A percentile compares a stretch with the other conserved stretches of the same genome.
phyloP scores from a whole-genome alignment of 345 rosid genomes.

The Noccaea caerulescens region DNA sequence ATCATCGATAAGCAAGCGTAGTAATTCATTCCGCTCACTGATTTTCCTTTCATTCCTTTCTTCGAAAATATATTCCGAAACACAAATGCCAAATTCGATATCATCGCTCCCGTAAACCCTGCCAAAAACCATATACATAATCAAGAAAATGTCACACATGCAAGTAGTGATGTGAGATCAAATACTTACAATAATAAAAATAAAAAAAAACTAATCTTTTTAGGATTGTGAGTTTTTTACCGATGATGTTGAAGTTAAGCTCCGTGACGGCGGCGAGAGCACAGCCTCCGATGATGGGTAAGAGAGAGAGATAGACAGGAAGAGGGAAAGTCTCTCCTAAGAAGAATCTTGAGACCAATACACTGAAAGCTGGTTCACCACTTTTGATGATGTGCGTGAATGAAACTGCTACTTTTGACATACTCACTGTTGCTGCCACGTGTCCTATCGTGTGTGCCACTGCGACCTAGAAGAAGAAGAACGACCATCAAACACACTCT shows the following conservation, averaged over 20 bases:
- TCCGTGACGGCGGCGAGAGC: constrained; percentile 87
- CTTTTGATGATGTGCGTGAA: constrained; percentile 97
- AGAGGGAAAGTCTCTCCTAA: constrained; percentile 74
- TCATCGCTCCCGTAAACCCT: constrained; percentile 99
- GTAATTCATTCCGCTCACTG: constrained; percentile 95
- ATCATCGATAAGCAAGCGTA: constrained; percentile 88
- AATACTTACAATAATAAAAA: background rate
- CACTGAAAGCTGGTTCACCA: constrained; percentile 97
- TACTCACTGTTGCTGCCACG: constrained; percentile 97
- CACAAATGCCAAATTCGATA: constrained; percentile 92
- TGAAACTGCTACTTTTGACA: constrained; percentile 98
- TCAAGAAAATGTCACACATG: background rate
- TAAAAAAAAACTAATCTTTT: background rate
- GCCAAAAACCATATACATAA: constrained; percentile 24
- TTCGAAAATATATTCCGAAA: constrained; percentile 93
- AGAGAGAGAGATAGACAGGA: constrained; percentile 82
- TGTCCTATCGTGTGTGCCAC: constrained; percentile 96
- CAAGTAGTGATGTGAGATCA: background rate
- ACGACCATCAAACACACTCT: constrained; percentile 12
- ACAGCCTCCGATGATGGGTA: constrained; percentile 93
- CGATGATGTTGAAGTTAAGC: constrained; percentile 89
- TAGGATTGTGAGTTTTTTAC: constrained; percentile 38
- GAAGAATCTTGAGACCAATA: constrained; percentile 74
- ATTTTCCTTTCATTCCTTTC: constrained; percentile 94
- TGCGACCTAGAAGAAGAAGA: constrained; percentile 63